Evolutionary conservation across 345 rosid species (phyloP).

Genomic region (Psidium guajava): DNA sequence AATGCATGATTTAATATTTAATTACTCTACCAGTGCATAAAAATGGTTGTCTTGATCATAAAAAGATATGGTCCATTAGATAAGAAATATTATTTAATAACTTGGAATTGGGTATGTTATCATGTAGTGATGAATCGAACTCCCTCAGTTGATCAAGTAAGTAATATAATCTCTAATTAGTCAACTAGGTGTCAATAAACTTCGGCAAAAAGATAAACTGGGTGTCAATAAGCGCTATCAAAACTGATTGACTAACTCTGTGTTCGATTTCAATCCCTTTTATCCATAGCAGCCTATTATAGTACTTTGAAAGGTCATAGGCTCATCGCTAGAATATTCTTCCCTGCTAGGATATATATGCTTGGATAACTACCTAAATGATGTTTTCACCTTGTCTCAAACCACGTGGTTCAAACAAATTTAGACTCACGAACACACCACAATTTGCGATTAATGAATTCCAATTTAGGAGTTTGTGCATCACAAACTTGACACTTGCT

Average conservation of each 20-base stretch:
- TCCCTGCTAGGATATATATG: neutral
- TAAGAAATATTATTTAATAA: too few relatives aligned
- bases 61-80: neutral
- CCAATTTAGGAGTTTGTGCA: neutral
- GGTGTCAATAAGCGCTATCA: neutral
- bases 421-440: neutral
- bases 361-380: neutral
- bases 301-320: neutral
- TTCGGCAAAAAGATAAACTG: neutral
- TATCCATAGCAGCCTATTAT: neutral
- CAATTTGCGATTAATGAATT: neutral
- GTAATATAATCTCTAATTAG: neutral
- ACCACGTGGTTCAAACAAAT: neutral
- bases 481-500: accelerated
- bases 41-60: neutral
- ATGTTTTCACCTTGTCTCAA: neutral
- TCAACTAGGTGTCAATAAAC: neutral
- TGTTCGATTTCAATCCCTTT: neutral
- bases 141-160: neutral
- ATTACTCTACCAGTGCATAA: neutral
- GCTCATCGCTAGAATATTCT: neutral
- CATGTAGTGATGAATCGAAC: neutral
- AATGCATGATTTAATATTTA: too few relatives aligned
- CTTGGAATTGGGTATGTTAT: too few relatives aligned
- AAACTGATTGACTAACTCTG: neutral